Evolutionary conservation across 352 stramenopile species (phyloP).

Genomic region (Pythium aphanidermatum): DNA sequence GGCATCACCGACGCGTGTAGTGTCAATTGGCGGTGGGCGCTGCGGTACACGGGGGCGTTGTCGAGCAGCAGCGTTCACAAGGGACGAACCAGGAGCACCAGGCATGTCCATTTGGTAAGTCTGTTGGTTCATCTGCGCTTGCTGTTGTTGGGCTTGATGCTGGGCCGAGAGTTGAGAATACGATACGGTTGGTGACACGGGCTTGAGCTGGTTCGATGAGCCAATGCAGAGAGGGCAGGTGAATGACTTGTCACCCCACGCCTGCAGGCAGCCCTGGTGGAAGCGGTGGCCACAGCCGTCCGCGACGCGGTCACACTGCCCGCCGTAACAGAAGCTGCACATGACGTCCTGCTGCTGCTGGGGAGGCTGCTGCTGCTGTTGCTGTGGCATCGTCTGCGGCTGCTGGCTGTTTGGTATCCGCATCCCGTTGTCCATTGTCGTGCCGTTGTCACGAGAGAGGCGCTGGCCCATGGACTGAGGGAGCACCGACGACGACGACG

Average conservation of each 20-base stretch:
- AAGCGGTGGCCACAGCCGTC: slow-evolving; percentile 64
- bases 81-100: slow-evolving; percentile 1
- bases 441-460: not conserved
- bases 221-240: slow-evolving; percentile 16
- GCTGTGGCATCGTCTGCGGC: slow-evolving; percentile 10
- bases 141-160: slow-evolving; percentile 17
- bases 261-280: slow-evolving; percentile 52
- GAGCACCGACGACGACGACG: no score
- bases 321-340: slow-evolving; percentile 20
- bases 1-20: slow-evolving; percentile 12
- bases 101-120: slow-evolving; percentile 13
- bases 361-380: slow-evolving; percentile 10
- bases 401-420: slow-evolving; percentile 6
- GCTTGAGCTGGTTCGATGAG: slow-evolving; percentile 12
- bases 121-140: slow-evolving; percentile 13
- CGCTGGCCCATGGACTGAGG: slow-evolving; percentile 6
- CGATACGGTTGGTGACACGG: slow-evolving; percentile 18
- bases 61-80: not conserved
- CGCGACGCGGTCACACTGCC: slow-evolving; percentile 36
- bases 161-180: slow-evolving; percentile 14
- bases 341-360: slow-evolving; percentile 18
- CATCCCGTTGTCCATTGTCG: not conserved
- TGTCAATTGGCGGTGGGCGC: slow-evolving; percentile 20
- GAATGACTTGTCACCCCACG: slow-evolving; percentile 52
- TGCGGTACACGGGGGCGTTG: slow-evolving; percentile 12